Conservation (phyloP, 2,329 filamentous ascomycete species). For the Diaporthe sp. region DNA sequence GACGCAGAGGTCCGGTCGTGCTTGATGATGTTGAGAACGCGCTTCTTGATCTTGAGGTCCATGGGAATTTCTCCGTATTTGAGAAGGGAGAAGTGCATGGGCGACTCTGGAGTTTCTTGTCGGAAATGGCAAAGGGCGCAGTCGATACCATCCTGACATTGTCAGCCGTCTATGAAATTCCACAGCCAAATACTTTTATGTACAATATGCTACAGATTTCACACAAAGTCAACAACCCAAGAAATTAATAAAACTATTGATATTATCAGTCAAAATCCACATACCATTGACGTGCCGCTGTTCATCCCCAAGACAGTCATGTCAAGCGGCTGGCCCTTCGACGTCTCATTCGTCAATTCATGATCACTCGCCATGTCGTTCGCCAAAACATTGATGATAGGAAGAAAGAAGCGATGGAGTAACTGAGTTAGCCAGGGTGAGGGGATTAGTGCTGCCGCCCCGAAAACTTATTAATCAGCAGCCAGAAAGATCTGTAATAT, state of each 20-base stretch:
- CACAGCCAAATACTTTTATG: fast-evolving
- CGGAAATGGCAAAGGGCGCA: not conserved
- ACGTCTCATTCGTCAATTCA: not conserved
- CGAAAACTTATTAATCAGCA: not conserved
- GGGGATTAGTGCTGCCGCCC: not conserved
- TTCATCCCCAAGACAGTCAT: slow-evolving; percentile 3
- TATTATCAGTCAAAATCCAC: not conserved
- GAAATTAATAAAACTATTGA: not conserved
- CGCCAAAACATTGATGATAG: not conserved
- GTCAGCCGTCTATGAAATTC: not conserved
- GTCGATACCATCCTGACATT: not conserved
- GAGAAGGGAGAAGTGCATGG: not conserved
- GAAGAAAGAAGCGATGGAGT: not conserved
- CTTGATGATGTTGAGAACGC: not conserved
- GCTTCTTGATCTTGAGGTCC: not conserved
- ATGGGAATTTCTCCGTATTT: not conserved
- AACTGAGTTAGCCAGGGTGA: not conserved
- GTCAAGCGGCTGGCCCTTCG: not conserved
- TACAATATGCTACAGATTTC: not conserved
- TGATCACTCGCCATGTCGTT: not conserved
- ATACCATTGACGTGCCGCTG: not conserved
- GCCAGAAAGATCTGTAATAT: not conserved
- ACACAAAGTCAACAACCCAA: fast-evolving
- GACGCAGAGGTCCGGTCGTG: not conserved
- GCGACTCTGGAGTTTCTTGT: slow-evolving; percentile 1